phyloP scores from a whole-genome alignment of 495 filamentous ascomycete species.

The Penicillium egyptiacum region DNA sequence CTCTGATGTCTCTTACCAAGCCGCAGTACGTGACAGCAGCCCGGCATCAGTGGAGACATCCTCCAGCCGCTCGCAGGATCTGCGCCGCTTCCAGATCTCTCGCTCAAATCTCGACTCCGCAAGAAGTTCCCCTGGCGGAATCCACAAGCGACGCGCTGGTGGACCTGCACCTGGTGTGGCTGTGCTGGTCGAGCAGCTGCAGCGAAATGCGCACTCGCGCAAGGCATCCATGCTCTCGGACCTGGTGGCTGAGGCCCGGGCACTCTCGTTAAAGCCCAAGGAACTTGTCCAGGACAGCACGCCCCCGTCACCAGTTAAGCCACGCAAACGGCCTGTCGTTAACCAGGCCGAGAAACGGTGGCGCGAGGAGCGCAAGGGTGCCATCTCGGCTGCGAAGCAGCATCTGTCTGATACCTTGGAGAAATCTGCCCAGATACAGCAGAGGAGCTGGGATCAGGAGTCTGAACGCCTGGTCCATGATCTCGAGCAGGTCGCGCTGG shows the following conservation, averaged over 20 bases:
- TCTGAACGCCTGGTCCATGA: constrained; percentile 46
- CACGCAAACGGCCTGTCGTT: constrained; percentile 45
- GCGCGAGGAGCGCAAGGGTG: constrained; percentile 40
- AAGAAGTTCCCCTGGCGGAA: constrained; percentile 29
- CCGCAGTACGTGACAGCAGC: not conserved
- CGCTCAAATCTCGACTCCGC: constrained; percentile 29
- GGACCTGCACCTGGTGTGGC: constrained; percentile 34
- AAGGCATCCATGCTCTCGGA: constrained; percentile 42
- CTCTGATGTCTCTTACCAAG: not conserved
- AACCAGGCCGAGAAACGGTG: constrained; percentile 47
- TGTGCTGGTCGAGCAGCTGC: constrained; percentile 46
- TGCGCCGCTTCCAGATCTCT: constrained; percentile 49
- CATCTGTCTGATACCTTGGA: constrained; percentile 38
- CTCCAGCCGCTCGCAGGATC: constrained; percentile 19
- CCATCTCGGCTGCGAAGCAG: constrained; percentile 43
- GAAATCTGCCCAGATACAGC: constrained; percentile 31
- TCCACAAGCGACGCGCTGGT: constrained; percentile 42
- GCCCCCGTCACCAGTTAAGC: constrained; percentile 14
- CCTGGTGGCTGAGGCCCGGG: constrained; percentile 26
- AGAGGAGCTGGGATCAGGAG: constrained; percentile 45
- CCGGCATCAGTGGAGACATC: constrained; percentile 16
- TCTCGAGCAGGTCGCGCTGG: constrained; percentile 49
- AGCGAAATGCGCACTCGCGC: constrained; percentile 40
- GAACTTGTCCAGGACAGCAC: not conserved
- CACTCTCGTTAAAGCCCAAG: not conserved